A percentile compares a stretch with the other conserved stretches of the same genome.
These are phyloP conservation scores for Rutidosis leptorrhynchoides DNA, from an alignment of 129 eudicot genomes.

Conservation along the genomic window DNA sequence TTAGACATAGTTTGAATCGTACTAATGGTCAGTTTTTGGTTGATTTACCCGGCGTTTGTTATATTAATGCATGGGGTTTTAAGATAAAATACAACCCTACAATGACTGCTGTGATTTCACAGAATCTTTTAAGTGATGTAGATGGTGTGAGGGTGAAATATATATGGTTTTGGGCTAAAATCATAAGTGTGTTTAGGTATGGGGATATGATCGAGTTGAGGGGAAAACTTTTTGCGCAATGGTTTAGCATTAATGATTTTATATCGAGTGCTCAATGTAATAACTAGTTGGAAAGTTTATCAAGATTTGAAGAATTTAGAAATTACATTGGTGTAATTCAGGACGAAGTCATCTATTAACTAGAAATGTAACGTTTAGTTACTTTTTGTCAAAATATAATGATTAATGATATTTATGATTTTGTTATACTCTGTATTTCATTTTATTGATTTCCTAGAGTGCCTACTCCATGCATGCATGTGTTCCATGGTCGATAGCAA, in stretches of 20 bases:
- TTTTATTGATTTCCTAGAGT: no score
- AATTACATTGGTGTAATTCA: no score
- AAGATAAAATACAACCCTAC: neutral
- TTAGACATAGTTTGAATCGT: slow-evolving; percentile 41
- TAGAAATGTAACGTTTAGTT: no score
- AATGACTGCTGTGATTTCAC: slow-evolving; percentile 5
- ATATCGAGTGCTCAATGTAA: neutral
- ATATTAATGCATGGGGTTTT: neutral
- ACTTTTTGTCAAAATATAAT: no score
- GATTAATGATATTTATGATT: no score
- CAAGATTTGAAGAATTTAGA: neutral
- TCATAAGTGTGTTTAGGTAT: neutral
- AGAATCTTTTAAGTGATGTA: neutral
- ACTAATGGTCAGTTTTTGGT: slow-evolving; percentile 43
- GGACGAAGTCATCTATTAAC: no score
- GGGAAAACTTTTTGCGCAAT: neutral
- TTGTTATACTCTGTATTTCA: no score
- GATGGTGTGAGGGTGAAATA: slow-evolving; percentile 7
- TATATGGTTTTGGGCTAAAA: neutral
- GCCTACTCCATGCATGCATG: no score
- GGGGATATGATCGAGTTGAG: neutral
- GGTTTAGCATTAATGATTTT: neutral
- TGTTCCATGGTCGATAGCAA: no score
- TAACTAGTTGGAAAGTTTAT: neutral
- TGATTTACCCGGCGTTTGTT: neutral